Evolutionary conservation across 106 monocot species (phyloP), one percentile per base, ranked within the genome.

Genomic region (Platanthera guangdongensis): DNA sequence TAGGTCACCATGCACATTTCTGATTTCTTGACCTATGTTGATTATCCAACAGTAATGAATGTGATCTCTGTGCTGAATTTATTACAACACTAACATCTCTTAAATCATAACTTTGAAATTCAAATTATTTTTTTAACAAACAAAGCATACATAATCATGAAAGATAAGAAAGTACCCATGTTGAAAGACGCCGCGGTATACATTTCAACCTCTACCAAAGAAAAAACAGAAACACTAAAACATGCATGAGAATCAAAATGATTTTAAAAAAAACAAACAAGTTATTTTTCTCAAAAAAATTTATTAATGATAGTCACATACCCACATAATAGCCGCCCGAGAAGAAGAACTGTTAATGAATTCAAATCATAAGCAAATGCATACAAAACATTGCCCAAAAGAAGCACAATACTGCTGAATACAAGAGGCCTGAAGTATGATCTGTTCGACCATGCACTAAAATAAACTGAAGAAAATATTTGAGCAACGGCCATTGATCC

Each of bases 401-500:
- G 30, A 75, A 99, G 94, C 74, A 86, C 76, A 75, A 92, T 81
- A 76, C 90, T 92, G 83, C 99, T 99, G 78, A 99, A 99, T 73
- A 94, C 68, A 71, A 99, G 88, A 54, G 94, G 99, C 64, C 79
- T 86, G 82, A 90, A 92, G 79, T 99, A 99, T 74, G 94, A 94
- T 74, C 83, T 99, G 76, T 99, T 99, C 74, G 94, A 94, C 99
- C 99, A 99, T 68, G 94, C 94, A 88, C 99, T 99, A 54, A 99
- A 94, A 76, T 99, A 94, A 57, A 99, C 92, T 22, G 94, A 93
- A 68, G 90, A 90, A 73, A 99, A 94, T 5, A 99, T 67, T 81
- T 99, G 99, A 64, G 94, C 99, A 85, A 99, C 81, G 60, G 99
- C 99, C 99, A 99, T 99, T 74, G 99, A 92, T 55, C 99, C 99